phyloP scores from a whole-genome alignment of 148 eudicot genomes.

The Nepenthes mirabilis region DNA sequence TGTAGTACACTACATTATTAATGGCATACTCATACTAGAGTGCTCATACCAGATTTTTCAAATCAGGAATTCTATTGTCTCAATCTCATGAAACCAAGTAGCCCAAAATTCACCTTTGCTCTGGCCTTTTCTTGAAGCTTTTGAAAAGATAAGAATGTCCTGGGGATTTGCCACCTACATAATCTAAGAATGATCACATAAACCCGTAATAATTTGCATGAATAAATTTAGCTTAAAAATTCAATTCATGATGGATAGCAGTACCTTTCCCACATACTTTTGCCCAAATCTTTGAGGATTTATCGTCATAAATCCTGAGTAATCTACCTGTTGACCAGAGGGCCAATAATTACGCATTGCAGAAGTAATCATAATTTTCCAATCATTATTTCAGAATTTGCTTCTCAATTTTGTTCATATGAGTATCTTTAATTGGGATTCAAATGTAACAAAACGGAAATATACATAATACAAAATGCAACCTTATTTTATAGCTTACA shows the following conservation, averaged over 20 bases:
- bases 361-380: no score
- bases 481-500: no score
- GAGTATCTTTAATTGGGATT: no score
- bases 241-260: background rate
- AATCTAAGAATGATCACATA: conserved; percentile 12
- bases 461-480: no score
- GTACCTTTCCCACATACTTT: conserved; percentile 97
- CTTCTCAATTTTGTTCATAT: no score
- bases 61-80: no score
- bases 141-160: conserved; percentile 66
- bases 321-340: conserved; percentile 66
- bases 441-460: no score
- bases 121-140: conserved; percentile 32
- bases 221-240: background rate
- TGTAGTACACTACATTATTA: no score
- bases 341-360: background rate
- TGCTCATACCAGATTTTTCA: no score
- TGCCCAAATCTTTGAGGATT: conserved; percentile 99
- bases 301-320: conserved; percentile 95
- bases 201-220: background rate
- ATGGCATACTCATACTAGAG: no score
- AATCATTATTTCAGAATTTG: no score
- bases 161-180: conserved; percentile 97
- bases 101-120: conserved; percentile 31
- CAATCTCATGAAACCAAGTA: background rate